Base-by-base conservation (phyloP, 2,329 filamentous ascomycete species). In the Nothophaeocryptopus gaeumannii region DNA sequence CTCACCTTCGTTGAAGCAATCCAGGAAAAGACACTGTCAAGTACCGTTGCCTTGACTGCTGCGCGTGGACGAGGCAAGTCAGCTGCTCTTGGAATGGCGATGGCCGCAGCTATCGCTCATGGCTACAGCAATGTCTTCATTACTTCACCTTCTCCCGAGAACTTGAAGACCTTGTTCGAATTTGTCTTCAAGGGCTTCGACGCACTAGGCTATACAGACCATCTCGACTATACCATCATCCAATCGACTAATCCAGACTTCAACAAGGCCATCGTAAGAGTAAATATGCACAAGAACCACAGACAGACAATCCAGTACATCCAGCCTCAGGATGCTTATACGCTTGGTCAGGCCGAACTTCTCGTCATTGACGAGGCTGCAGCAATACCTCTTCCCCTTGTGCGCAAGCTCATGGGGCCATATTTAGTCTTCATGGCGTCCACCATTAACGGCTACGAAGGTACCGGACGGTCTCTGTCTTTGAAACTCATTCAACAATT, bases 71-170 rank as follows among this genome's bases (percentile, higher is more conserved):
- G 93, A 63, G 93, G 93, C 72, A 99, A 99, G 73, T 99, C 93
- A 14, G 95, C 93, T 13, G 93, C 93, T 20, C 80, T 99, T 63
- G 93, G 93, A 72, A 85, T 99, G 44, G 90, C 93, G 2, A 87
- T 99, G 37, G 93, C 93, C 3, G 90, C 93, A 2, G 95, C 95
- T 1, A 82, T 99, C 38, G 92, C 93, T 1, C 88, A 97, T 67
- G 93, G 93, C 20, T 99, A 99, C 72, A 96, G 90, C 76, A 99
- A 99, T 70, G 96, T 99, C 63, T 99, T 99, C 73, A 96, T 99
- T 67, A 99, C 93, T 1, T 97, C 92, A 1, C 92, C 92, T 0
- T 96, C 89, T 54, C 93, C 93, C 0, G 95, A 99, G 73, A 99
- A 99, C 72, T 78, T 99, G 78, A 99, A 97, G 75, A 99, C 93